phyloP scores from a whole-genome alignment of 106 monocot genomes.

The Triglochin maritima region DNA sequence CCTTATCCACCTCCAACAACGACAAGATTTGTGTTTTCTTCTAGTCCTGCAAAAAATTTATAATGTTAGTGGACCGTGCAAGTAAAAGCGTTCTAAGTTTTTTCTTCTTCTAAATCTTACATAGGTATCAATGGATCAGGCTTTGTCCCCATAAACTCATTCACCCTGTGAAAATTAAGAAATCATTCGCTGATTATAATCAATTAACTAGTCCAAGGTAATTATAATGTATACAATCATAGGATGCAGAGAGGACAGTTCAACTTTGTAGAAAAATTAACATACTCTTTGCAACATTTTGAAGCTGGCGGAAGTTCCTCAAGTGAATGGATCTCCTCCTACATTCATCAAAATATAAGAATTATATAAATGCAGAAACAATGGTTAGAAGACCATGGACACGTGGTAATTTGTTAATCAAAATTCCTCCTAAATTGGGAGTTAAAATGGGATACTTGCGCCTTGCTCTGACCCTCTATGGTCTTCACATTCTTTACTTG shows the following conservation, averaged over 20 bases:
- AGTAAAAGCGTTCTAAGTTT: neutral
- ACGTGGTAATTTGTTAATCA: too few relatives aligned
- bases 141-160: conserved; percentile 35
- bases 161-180: conserved; percentile 19
- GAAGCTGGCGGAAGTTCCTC: conserved; percentile 42
- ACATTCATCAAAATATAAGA: neutral
- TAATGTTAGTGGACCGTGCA: neutral
- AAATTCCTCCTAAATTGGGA: too few relatives aligned
- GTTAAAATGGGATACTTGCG: too few relatives aligned
- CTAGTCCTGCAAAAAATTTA: conserved; percentile 17
- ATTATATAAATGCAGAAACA: too few relatives aligned
- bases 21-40: conserved; percentile 23
- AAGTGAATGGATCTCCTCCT: conserved; percentile 53
- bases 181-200: neutral
- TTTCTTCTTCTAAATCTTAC: conserved; percentile 19
- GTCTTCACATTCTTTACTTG: too few relatives aligned
- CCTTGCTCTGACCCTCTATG: too few relatives aligned
- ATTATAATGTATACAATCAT: neutral
- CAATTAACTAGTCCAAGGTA: neutral
- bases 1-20: conserved; percentile 25
- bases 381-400: too few relatives aligned
- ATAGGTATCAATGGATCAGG: conserved; percentile 45
- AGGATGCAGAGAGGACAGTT: neutral
- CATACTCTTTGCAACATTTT: conserved; percentile 64
- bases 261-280: neutral